These are phyloP conservation scores for Isabelozyma rhagii DNA, from an alignment of 805 yeast genomes.

Conservation along the genomic window DNA sequence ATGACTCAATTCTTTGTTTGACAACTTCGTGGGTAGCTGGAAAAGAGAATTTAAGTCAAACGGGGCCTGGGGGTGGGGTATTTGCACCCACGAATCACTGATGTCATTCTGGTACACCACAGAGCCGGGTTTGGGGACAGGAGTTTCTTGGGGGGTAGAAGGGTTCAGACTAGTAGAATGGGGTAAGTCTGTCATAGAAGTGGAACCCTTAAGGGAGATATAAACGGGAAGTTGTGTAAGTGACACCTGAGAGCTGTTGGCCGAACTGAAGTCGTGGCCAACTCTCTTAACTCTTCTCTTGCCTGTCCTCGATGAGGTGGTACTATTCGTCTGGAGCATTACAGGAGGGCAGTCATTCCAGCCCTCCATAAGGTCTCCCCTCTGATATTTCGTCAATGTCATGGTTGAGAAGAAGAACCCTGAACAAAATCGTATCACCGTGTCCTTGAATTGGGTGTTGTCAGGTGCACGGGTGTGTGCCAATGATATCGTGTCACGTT, in stretches of 20 bases:
- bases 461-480: background rate
- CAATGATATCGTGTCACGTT: too few relatives aligned
- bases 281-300: constrained; percentile 10
- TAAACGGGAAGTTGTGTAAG: background rate
- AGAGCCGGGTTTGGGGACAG: background rate
- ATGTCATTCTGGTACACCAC: background rate
- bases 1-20: constrained; percentile 41
- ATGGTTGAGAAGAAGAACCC: constrained; percentile 6
- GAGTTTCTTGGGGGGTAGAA: too few relatives aligned
- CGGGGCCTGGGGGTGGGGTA: background rate
- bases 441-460: background rate
- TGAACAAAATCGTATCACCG: background rate
- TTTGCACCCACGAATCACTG: background rate
- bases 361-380: constrained; percentile 43
- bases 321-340: constrained; percentile 10
- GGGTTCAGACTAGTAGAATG: too few relatives aligned
- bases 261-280: constrained; percentile 2
- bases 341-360: constrained; percentile 63
- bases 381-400: constrained; percentile 33
- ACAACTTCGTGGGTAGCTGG: constrained; percentile 24
- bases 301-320: constrained; percentile 4
- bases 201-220: too few relatives aligned
- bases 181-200: too few relatives aligned
- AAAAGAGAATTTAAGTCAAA: constrained; percentile 11
- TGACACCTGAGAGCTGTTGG: background rate